Evolutionary conservation across 2,329 filamentous ascomycete genomes (phyloP).

Genomic region (Ophiostoma sp.): DNA sequence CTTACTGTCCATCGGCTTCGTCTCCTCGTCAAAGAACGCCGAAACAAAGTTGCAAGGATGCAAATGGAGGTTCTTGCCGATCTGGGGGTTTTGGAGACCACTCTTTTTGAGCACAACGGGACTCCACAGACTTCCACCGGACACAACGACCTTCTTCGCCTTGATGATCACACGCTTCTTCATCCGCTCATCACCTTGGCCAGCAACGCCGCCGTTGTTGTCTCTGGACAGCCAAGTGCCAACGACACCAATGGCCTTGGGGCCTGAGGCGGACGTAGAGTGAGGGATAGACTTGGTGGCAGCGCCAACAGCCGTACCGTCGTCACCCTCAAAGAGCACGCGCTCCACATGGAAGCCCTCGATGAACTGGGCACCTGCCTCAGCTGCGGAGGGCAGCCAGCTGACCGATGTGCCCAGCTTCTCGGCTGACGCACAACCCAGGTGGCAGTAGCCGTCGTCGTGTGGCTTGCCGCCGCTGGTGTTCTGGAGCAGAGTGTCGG

Average conservation of each 20-base stretch:
- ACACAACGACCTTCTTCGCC: conserved; percentile 79
- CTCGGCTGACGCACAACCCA: conserved; percentile 64
- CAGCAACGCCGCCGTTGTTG: conserved; percentile 57
- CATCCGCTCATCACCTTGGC: conserved; percentile 46
- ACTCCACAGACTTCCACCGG: conserved; percentile 72
- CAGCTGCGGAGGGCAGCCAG: conserved; percentile 77
- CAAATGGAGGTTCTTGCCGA: conserved; percentile 78
- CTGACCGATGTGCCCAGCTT: conserved; percentile 78
- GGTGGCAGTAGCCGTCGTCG: conserved; percentile 66
- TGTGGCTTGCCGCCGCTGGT: conserved; percentile 67
- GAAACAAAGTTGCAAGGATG: conserved; percentile 67
- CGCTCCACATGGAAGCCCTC: conserved; percentile 76
- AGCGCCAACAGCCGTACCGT: conserved; percentile 33
- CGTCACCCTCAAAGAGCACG: conserved; percentile 64
- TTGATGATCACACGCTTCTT: conserved; percentile 67
- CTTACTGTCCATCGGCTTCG: conserved; percentile 65
- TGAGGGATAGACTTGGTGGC: conserved; percentile 12
- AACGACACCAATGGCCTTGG: conserved; percentile 64
- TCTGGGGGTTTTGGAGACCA: conserved; percentile 74
- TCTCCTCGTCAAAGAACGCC: conserved; percentile 68
- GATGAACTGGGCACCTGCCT: conserved; percentile 75
- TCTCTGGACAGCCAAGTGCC: conserved; percentile 77
- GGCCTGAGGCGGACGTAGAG: neutral
- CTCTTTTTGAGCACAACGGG: conserved; percentile 76
- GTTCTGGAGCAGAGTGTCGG: conserved; percentile 74